phyloP scores from a whole-genome alignment of 1,284 basidiomycete species.

The Trichosporon sp. region DNA sequence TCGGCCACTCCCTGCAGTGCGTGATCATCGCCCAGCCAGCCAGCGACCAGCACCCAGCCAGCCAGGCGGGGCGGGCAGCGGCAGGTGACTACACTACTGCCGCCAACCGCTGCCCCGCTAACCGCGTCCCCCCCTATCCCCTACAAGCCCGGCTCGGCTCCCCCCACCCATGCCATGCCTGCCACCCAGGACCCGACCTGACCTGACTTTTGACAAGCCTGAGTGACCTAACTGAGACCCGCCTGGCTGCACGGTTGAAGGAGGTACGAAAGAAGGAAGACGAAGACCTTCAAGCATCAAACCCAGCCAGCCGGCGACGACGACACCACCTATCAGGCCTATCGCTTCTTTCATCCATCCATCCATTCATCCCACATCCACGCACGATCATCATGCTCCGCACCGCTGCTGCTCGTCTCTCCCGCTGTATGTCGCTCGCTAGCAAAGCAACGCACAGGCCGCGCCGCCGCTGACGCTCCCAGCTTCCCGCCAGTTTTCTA shows the following conservation, averaged over 20 bases:
- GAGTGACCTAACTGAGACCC: no score
- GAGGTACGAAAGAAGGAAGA: background rate
- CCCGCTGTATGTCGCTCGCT: conserved; percentile 23
- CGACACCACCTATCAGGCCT: background rate
- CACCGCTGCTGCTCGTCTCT: conserved; percentile 23
- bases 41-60: background rate
- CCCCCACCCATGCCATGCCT: background rate
- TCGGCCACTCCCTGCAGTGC: no score
- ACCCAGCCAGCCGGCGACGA: background rate
- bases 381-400: conserved; percentile 18
- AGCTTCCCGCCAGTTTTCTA: conserved; percentile 58
- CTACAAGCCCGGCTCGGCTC: background rate
- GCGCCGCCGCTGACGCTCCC: background rate
- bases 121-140: background rate
- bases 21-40: background rate
- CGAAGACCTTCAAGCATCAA: background rate
- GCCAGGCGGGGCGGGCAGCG: background rate
- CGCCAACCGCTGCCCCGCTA: conserved; percentile 2
- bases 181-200: background rate
- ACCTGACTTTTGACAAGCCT: no score
- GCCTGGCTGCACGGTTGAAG: background rate
- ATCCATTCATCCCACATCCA: conserved; percentile 7
- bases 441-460: background rate
- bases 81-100: background rate
- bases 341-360: no score